Conservation (phyloP, 768 basidiomycete species). For the Rhizopogon salebrosus region DNA sequence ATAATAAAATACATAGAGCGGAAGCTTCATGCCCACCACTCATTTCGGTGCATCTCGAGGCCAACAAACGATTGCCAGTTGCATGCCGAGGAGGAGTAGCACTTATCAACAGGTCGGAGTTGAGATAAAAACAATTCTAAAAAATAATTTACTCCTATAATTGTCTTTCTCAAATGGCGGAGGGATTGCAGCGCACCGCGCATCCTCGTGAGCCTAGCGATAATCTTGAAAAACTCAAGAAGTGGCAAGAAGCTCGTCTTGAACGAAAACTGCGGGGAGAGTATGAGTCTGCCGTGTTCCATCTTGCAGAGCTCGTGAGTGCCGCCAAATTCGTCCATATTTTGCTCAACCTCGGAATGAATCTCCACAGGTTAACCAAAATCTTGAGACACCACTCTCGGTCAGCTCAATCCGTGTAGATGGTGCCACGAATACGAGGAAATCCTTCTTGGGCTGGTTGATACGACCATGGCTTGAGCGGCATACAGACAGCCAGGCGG, state of each 20-base stretch:
- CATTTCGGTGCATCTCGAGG: no score
- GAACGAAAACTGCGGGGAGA: conserved; percentile 65
- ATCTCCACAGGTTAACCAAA: conserved; percentile 53
- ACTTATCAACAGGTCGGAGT: conserved; percentile 2
- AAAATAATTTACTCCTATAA: background rate
- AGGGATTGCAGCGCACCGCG: conserved; percentile 40
- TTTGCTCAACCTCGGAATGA: conserved; percentile 1
- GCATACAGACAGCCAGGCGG: conserved; percentile 10
- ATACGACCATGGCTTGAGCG: conserved; percentile 57
- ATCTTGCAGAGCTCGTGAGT: conserved; percentile 61
- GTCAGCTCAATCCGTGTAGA: conserved; percentile 79
- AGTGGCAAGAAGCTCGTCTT: conserved; percentile 77
- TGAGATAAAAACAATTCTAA: background rate
- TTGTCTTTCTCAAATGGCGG: conserved; percentile 1
- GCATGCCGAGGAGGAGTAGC: no score
- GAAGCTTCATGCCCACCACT: no score
- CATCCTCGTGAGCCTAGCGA: conserved; percentile 51
- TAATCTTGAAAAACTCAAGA: conserved; percentile 49
- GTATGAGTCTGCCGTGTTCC: conserved; percentile 65
- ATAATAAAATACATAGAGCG: no score
- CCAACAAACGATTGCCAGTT: no score
- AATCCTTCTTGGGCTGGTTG: conserved; percentile 76
- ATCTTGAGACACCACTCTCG: conserved; percentile 58
- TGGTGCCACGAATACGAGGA: conserved; percentile 69
- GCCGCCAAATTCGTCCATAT: background rate